Base-by-base conservation (phyloP, 179 eudicot genomes). In the Gypsophila paniculata region DNA sequence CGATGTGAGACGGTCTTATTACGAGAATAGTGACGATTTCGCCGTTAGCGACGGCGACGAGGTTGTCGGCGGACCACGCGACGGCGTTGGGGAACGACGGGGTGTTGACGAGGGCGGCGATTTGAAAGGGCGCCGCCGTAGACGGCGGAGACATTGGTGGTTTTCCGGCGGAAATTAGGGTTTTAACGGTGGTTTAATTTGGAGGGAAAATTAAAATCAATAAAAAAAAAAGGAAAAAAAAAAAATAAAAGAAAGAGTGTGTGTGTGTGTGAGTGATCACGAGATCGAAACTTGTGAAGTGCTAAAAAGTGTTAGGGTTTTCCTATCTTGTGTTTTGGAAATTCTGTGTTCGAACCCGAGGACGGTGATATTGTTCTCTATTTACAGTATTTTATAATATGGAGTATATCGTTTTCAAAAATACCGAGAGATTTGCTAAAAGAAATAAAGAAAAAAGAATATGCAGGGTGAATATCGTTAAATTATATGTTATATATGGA, bases 31-130 rank as follows among this genome's bases (percentile, higher is more conserved):
- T 82, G 44, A 93, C 89, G 57, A 86, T 74, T 34, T 82, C 88
- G 42, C 89, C 90, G 8, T 87, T 78, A 0, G 98, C 96, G 23
- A 91, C 89, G 8, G 97, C 98, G n/a, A 93, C 74, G 71, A 93
- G 63, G 70, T 93, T 93, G 54, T 93, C 96, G 25, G 88, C 85
- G 15, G 98, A 93, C 98, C 98, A 93, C 2, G 84, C 91, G 59
- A 93, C 80, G 44, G 94, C 81, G 70, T 82, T 88, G 4, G 97
- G 94, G 61, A 79, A 85, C 22, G 78, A 78, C 19, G 93, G 91
- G n/a, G 91, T 73, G 34, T 84, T 85, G 26, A 86, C 89, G 9
- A 91, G 83, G 2, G 88, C 32, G 12, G 90, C 88, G 2, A 88
- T 88, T 76, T 91, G 90, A 39, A 89, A 93, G 14, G 90, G 83